These are phyloP conservation scores for Blepharisma undulans DNA, from an alignment of 169 alveolate genomes.

Conservation along the genomic window DNA sequence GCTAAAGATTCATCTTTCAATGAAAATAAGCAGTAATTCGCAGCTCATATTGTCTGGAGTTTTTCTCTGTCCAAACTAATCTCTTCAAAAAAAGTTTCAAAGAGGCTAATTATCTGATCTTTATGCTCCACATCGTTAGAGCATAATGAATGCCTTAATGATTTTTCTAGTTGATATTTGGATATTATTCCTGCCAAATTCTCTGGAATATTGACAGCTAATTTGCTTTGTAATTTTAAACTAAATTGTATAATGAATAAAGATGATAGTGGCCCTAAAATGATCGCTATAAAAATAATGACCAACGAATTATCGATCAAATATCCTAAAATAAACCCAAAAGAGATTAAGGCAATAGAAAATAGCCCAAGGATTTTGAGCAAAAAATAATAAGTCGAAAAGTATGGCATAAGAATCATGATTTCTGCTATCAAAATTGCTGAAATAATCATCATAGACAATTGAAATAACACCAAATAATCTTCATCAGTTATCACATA, in stretches of 20 bases:
- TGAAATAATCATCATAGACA: neutral
- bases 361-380: neutral
- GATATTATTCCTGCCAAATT: neutral
- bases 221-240: neutral
- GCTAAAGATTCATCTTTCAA: neutral
- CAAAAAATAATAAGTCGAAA: neutral
- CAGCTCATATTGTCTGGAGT: neutral
- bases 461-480: neutral
- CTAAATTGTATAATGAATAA: neutral
- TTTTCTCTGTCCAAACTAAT: neutral
- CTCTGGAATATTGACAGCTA: neutral
- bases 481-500: neutral
- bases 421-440: neutral
- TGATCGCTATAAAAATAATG: neutral
- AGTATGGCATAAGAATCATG: neutral
- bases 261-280: neutral
- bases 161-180: neutral
- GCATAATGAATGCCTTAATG: neutral
- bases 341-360: neutral
- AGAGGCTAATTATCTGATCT: neutral
- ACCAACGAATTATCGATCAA: neutral
- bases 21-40: neutral
- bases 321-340: neutral
- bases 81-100: neutral
- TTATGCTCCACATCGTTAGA: neutral